Base-by-base conservation (phyloP, 2,329 filamentous ascomycete species). In the Fusarium temperatum region DNA sequence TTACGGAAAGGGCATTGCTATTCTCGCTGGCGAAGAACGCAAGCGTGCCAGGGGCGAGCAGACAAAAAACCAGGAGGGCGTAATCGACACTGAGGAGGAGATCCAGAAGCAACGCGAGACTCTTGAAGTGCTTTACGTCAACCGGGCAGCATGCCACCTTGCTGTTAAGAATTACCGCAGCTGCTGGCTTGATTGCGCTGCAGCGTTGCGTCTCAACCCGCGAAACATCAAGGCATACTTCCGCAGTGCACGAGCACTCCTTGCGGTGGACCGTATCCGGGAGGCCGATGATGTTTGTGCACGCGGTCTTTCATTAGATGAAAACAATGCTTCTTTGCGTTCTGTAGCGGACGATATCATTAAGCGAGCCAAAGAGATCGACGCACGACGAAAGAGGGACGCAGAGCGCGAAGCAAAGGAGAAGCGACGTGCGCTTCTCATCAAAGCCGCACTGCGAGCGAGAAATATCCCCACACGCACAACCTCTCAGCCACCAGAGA, bases 201-300 rank as follows among this genome's bases (percentile, higher is more conserved):
- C 90, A 13, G 92, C 94, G 3, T 87, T 99, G 68, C 89, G 91
- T 44, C 86, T 98, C 66, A 97, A 98, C 83, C 88, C 91, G 7
- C 82, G 81, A 57, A 98, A 98, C 81, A 82, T 97, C 78, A 99
- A 99, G 85, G 96, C 96, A 3, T 94, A 92, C 84, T 99, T 97
- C 83, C 93, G 96, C 72, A 95, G 93, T 63, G 90, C 93, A 6
- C 87, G 88, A 68, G 96, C 96, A 8, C 89, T 97, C 64, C 85
- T 97, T 32, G 90, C 92, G 3, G 89, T 98, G 22, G 92, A 93
- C 81, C 94, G 94, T 78, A 85, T 97, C 63, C 82, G 85, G 28
- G 95, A 98, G 84, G 95, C 96, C 6, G 88, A 92, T 75, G 94
- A 97, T 81, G 91, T 94, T 9, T 95, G 93, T 79, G 85, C 88